Conservation (phyloP, 2,329 filamentous ascomycete genomes). For the Epichloe gansuensis region DNA sequence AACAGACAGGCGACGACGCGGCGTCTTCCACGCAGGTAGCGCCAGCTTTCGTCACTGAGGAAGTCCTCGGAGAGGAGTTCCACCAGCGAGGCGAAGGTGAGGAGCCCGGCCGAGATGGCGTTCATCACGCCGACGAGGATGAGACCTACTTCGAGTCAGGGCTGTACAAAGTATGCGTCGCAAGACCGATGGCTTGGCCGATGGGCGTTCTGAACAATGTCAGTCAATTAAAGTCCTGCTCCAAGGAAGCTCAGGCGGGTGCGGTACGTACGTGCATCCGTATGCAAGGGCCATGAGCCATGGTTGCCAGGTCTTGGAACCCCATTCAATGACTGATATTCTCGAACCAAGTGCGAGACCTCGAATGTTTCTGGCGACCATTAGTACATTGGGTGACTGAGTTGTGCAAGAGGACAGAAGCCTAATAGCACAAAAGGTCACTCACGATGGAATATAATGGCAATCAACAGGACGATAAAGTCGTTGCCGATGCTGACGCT, state of each 20-base stretch:
- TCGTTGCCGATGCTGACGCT: slow-evolving; percentile 65
- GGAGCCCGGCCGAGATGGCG: slow-evolving; percentile 57
- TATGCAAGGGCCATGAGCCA: slow-evolving; percentile 48
- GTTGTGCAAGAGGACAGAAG: not conserved
- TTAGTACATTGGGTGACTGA: not conserved
- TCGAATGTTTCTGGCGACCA: slow-evolving; percentile 26
- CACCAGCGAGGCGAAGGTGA: slow-evolving; percentile 60
- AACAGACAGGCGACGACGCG: slow-evolving; percentile 43
- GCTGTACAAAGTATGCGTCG: slow-evolving; percentile 58
- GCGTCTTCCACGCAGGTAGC: slow-evolving; percentile 37
- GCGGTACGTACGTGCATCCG: slow-evolving; percentile 28
- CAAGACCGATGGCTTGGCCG: slow-evolving; percentile 61
- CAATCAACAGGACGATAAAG: slow-evolving; percentile 67
- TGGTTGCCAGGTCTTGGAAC: slow-evolving; percentile 29
- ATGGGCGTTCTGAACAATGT: slow-evolving; percentile 39
- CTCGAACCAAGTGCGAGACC: slow-evolving; percentile 51
- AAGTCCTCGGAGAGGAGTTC: slow-evolving; percentile 64
- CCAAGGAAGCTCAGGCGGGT: too few species aligned
- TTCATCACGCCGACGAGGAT: slow-evolving; percentile 66
- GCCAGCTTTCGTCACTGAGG: slow-evolving; percentile 51
- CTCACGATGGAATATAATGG: slow-evolving; percentile 59
- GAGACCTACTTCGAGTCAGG: slow-evolving; percentile 51
- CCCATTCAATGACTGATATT: slow-evolving; percentile 43
- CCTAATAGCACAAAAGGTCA: not conserved
- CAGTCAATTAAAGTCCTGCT: not conserved